Conservation (phyloP, 257 asterid species). For the Linderniella brevidens region DNA sequence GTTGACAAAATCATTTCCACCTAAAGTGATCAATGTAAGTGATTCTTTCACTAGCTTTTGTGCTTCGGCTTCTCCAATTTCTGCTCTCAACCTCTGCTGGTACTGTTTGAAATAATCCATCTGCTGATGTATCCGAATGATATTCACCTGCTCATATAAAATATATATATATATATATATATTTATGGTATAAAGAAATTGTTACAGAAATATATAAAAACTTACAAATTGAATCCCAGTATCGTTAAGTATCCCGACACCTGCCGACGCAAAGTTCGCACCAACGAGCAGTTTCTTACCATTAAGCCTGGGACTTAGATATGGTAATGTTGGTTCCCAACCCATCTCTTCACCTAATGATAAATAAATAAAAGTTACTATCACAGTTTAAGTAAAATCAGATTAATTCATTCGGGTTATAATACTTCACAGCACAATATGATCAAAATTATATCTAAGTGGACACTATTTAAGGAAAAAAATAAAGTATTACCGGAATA, state of each 20-base stretch:
- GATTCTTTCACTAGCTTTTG: constrained; percentile 36
- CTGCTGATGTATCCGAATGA: constrained; percentile 43
- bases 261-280: constrained; percentile 70
- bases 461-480: no score
- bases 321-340: constrained; percentile 33
- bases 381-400: no score
- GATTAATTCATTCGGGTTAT: no score
- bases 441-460: no score
- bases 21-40: constrained; percentile 58
- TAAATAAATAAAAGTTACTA: not conserved
- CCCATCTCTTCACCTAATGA: constrained; percentile 29
- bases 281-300: constrained; percentile 34
- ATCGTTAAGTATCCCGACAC: constrained; percentile 55
- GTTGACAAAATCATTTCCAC: constrained; percentile 87
- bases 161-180: not conserved
- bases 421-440: no score
- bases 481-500: no score
- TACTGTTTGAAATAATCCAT: constrained; percentile 45
- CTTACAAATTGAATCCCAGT: constrained; percentile 56
- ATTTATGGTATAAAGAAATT: not conserved
- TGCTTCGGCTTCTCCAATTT: constrained; percentile 31
- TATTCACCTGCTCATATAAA: constrained; percentile 34
- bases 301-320: constrained; percentile 29
- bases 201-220: not conserved
- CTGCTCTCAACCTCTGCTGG: constrained; percentile 32